Percentiles rank a stretch among this genome's conserved stretches.
These are phyloP conservation scores for Ophiosphaerella korrae DNA, from an alignment of 2,329 filamentous ascomycete genomes.

Conservation along the genomic window DNA sequence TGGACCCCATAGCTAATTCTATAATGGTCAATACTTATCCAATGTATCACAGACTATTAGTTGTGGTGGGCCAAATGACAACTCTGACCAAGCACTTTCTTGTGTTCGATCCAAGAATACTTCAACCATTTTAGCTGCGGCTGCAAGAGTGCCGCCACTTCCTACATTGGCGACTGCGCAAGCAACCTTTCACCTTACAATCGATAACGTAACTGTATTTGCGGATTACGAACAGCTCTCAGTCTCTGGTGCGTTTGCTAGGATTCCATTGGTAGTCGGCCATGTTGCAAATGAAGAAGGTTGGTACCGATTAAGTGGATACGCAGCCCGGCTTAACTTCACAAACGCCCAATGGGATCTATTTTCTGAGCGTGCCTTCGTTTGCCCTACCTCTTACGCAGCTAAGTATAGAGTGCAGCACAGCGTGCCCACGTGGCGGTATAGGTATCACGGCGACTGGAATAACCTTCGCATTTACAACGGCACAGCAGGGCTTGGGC, in stretches of 20 bases:
- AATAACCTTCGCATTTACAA: constrained; percentile 42
- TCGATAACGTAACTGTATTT: constrained; percentile 39
- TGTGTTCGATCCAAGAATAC: constrained; percentile 44
- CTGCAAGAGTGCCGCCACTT: constrained; percentile 30
- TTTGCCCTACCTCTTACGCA: constrained; percentile 25
- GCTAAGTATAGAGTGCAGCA: constrained; percentile 27
- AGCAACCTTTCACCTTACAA: constrained; percentile 37
- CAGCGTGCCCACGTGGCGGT: constrained; percentile 44
- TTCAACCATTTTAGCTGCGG: constrained; percentile 27
- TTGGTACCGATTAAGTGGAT: constrained; percentile 35
- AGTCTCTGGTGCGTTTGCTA: constrained; percentile 27
- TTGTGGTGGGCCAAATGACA: constrained; percentile 35
- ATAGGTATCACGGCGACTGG: constrained; percentile 45
- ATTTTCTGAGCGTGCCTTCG: constrained; percentile 31
- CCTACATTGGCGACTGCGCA: constrained; percentile 29
- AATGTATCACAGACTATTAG: constrained; percentile 46
- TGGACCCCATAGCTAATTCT: constrained; percentile 30
- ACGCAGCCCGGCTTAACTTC: constrained; percentile 24
- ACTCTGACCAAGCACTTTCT: constrained; percentile 33
- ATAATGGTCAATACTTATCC: constrained; percentile 35
- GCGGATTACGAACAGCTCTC: constrained; percentile 33
- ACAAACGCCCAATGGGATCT: constrained; percentile 30
- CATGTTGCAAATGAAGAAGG: constrained; percentile 33
- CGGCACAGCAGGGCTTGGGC: constrained; percentile 25
- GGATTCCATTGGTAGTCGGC: constrained; percentile 29